Evolutionary conservation across 2,329 filamentous ascomycete genomes (phyloP).

Genomic region (Purpureocillium lavendulum): DNA sequence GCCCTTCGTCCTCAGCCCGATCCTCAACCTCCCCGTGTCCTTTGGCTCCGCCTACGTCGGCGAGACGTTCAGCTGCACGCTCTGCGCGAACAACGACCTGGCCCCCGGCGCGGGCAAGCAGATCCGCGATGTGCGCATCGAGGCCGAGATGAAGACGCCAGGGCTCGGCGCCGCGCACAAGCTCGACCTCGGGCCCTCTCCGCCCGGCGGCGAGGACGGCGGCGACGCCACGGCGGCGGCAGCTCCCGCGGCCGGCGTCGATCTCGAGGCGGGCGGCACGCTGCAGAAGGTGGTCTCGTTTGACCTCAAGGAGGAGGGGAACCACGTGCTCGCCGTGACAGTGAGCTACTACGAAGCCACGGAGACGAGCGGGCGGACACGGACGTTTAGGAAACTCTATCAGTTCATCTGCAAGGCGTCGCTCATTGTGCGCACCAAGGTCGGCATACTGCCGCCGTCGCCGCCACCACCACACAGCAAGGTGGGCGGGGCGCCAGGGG

Average conservation of each 20-base stretch:
- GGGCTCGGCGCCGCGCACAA: constrained; percentile 48
- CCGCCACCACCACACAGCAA: too few relatives aligned
- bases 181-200: constrained; percentile 46
- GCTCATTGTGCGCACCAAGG: constrained; percentile 84
- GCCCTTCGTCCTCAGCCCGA: constrained; percentile 51
- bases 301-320: constrained; percentile 88
- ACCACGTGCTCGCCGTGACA: constrained; percentile 86
- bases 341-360: constrained; percentile 88
- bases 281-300: constrained; percentile 77
- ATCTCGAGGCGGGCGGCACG: constrained; percentile 56
- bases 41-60: constrained; percentile 95
- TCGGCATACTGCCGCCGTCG: constrained; percentile 46
- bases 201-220: background rate
- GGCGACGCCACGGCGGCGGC: constrained; percentile 5
- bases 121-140: constrained; percentile 71
- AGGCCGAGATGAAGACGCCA: constrained; percentile 93
- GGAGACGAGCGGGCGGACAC: constrained; percentile 59
- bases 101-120: constrained; percentile 26
- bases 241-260: constrained; percentile 18
- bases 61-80: constrained; percentile 87
- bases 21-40: constrained; percentile 77
- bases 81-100: constrained; percentile 88
- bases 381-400: constrained; percentile 91
- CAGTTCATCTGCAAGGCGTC: constrained; percentile 92
- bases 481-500: constrained; percentile 16